These are phyloP conservation scores for Circinella minor DNA, from an alignment of 371 early-diverging fungal species.

Conservation along the genomic window DNA sequence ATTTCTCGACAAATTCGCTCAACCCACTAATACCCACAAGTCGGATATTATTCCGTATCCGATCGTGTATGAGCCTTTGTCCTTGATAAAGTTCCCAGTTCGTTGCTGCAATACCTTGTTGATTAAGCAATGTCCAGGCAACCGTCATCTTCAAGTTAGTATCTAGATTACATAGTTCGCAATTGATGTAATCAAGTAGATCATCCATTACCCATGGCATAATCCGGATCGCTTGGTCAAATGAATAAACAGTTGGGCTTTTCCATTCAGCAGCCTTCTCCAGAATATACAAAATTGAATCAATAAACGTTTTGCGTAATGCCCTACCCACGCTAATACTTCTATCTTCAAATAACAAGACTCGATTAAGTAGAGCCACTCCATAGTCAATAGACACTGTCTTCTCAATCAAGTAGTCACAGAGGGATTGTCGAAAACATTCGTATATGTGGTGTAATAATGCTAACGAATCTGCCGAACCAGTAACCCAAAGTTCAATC, in stretches of 20 bases:
- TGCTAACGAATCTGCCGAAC: constrained; percentile 58
- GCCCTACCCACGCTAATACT: constrained; percentile 12
- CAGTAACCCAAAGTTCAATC: constrained; percentile 77
- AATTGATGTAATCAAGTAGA: constrained; percentile 37
- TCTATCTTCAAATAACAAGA: constrained; percentile 24
- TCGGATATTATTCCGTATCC: constrained; percentile 43
- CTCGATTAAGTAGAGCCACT: constrained; percentile 20
- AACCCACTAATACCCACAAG: constrained; percentile 64
- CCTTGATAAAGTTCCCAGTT: constrained; percentile 42
- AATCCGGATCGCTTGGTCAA: constrained; percentile 33
- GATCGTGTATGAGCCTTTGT: constrained; percentile 19
- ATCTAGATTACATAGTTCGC: constrained; percentile 42
- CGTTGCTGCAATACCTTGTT: neutral
- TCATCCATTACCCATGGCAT: constrained; percentile 57
- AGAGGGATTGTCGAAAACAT: constrained; percentile 66
- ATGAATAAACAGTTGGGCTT: constrained; percentile 64
- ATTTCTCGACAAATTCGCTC: constrained; percentile 57
- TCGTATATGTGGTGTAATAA: constrained; percentile 60
- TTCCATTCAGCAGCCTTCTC: constrained; percentile 56
- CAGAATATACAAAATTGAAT: constrained; percentile 55
- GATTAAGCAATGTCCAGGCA: constrained; percentile 34
- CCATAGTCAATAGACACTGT: constrained; percentile 54
- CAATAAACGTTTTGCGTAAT: constrained; percentile 59
- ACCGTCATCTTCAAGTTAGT: constrained; percentile 39
- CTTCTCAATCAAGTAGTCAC: constrained; percentile 77